Evolutionary conservation across 2,329 filamentous ascomycete genomes (phyloP).

Genomic region (Cytospora chrysosperma): DNA sequence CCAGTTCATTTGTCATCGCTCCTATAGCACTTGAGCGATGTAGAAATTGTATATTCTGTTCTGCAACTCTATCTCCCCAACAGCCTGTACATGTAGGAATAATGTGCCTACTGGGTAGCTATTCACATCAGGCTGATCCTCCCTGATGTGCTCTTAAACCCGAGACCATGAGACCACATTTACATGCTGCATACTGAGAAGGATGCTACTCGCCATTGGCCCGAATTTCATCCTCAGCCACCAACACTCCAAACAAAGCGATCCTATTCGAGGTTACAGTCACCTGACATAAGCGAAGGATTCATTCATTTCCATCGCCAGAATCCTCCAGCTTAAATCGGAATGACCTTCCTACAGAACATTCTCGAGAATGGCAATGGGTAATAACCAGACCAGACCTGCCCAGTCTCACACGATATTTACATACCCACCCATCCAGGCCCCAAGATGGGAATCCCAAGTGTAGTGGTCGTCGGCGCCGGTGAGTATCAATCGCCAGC

Average conservation of each 20-base stretch:
- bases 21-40: no score
- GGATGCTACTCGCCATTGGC: no score
- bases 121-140: no score
- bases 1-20: no score
- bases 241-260: not conserved
- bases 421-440: not conserved
- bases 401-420: not conserved
- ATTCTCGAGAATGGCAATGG: not conserved
- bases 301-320: not conserved
- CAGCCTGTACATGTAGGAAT: no score
- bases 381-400: not conserved
- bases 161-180: no score
- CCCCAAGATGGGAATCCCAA: slow-evolving; percentile 9
- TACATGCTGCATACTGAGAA: no score
- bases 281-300: not conserved
- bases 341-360: not conserved
- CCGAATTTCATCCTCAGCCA: not conserved
- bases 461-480: slow-evolving; percentile 21
- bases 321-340: not conserved
- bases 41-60: no score
- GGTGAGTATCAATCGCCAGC: slow-evolving; percentile 1
- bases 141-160: no score
- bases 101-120: no score
- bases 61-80: no score
- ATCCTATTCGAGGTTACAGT: no score